Evolutionary conservation across 306 rosid genomes (phyloP), one percentile per base, ranked within the genome.

Genomic region (Cucurbita argyrosperma): DNA sequence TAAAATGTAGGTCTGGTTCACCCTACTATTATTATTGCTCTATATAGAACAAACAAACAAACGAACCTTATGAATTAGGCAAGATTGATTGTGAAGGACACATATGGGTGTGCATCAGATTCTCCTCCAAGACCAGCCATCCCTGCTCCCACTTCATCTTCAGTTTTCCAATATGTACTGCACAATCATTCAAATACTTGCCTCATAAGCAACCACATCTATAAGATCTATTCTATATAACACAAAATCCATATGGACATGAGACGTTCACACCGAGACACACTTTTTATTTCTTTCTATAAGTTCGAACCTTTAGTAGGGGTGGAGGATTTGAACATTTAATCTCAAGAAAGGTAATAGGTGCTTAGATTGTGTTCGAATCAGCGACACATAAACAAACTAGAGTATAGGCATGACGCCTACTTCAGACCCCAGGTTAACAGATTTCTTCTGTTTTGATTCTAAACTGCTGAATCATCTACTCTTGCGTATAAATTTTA

Each of bases 101-200:
- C 98, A 35, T 92, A 92, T 0, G 98, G 96, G 80, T 92, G 86
- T 26, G 88, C 50, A 79, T 92, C 96, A 0, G 86, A 77, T 21
- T 90, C 98, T 54, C 96, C 96, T 66, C 79, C 92, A 56, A 92
- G 87, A 76, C 90, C 96, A 84, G 84, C 96, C 79, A 92, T 80
- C 63, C 82, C 96, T 72, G 84, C 91, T 63, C 90, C 97, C 0
- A 77, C 86, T 45, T 92, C 98, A 65, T 92, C 96, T 18, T 92
- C 96, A 0, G 77, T 59, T 83, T 87, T 92, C 98, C 98, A 92
- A 79, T 79, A 90, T 60, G 87, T 81, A 82, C 96, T 92, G 95
- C 80, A 76, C 53, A 30, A 56, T 55, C 42, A 16, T 73, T 42
- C 11, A 39, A 21, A 56, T 18, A 21, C 63, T 67, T 19, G 51